Base-by-base conservation (phyloP, 2,329 filamentous ascomycete genomes). In the Pseudogymnoascus sp. region DNA sequence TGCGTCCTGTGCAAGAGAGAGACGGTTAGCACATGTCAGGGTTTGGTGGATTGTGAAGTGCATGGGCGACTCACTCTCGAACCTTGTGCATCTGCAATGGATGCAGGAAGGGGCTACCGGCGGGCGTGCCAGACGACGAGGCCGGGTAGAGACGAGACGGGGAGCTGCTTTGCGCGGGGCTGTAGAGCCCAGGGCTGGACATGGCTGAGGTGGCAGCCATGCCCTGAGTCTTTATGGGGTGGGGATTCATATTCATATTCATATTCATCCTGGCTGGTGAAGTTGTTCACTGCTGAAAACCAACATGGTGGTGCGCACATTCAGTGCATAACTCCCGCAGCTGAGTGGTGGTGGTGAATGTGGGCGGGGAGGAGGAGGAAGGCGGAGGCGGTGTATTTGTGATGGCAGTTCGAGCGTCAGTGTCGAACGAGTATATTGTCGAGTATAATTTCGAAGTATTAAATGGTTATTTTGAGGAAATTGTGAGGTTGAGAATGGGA, bases 71-170 rank as follows among this genome's bases (percentile, higher is more conserved):
- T 82, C 81, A 90, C 87, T 92, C 89, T 83, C 88, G 82, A 60
- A 91, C 89, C 74, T 82, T 86, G 74, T 89, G 87, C 65, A 84
- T 84, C 74, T 91, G 89, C 63, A 89, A 76, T 36, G 88, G 87
- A 70, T 91, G 89, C 63, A 90, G 75, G 70, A 84, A 87, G 0
- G 88, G 86, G 69, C 84, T 87, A 64, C 79, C 78, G 42, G 78
- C 70, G 53, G 75, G 71, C 25, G 81, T 80, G 65, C 78, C 79
- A 71, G 86, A 84, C 40, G 69, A 68, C 65, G 82, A 83, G 28
- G 78, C 70, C 28, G 81, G 78, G 31, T 78, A 62, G 31, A 67
- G 62, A 18, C 64, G 64, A 61, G 68, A 59, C 50, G 67, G 11
- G 67, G 67, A 60, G 66, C 76, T 25, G 78, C 11, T 75, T 4